These are phyloP conservation scores for Epichloe hybrida DNA, from an alignment of 2,329 filamentous ascomycete species.

Conservation along the genomic window DNA sequence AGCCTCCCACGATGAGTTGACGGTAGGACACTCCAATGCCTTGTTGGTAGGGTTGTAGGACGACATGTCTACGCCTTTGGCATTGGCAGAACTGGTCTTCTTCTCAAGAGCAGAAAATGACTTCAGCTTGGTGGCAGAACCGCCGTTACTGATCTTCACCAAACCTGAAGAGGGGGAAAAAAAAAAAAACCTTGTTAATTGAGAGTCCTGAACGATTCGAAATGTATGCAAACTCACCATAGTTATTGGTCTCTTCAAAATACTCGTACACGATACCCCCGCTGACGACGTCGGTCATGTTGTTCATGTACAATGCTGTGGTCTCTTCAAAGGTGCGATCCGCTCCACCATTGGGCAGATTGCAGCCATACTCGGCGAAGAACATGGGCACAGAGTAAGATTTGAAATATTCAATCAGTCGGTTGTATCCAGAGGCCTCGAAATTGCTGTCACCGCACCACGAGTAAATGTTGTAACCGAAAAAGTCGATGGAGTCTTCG, in stretches of 20 bases:
- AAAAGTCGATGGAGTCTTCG: conserved; percentile 72
- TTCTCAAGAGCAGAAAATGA: conserved; percentile 64
- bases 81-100: conserved; percentile 53
- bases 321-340: conserved; percentile 80
- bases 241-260: conserved; percentile 83
- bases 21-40: conserved; percentile 57
- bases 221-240: conserved; percentile 38
- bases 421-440: conserved; percentile 62
- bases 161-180: conserved; percentile 35
- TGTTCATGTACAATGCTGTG: conserved; percentile 56
- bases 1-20: conserved; percentile 49
- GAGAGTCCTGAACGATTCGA: too few species aligned
- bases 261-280: conserved; percentile 99
- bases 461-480: conserved; percentile 99
- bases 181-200: too few species aligned
- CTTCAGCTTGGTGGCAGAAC: conserved; percentile 48
- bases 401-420: conserved; percentile 72
- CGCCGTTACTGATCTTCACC: conserved; percentile 40
- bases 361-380: conserved; percentile 99
- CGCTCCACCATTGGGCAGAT: conserved; percentile 45
- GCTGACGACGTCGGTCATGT: conserved; percentile 82
- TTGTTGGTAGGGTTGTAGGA: conserved; percentile 66
- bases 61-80: conserved; percentile 50
- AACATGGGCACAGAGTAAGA: conserved; percentile 90
- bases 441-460: conserved; percentile 88